Evolutionary conservation across 176 grass and related monocot genomes (phyloP), one percentile per base, ranked within the genome.

Genomic region (Eremochloa ophiuroides): DNA sequence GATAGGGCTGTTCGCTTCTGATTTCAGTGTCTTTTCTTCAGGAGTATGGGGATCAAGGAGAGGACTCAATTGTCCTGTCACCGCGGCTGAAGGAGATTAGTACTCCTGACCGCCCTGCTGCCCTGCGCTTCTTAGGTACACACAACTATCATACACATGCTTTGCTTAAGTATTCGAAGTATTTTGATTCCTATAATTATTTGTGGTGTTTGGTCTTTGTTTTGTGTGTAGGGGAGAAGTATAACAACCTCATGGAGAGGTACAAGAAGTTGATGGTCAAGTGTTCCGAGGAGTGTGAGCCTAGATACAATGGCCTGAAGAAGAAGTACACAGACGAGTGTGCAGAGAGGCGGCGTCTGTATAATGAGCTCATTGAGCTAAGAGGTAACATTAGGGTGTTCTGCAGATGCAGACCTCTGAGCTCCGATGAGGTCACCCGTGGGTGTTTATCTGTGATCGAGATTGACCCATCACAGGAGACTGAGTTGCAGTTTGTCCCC

Each of bases 311-410:
- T 6, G 67, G 33, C 50, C 71, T 99, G 79, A 95, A 88, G 48
- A 99, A 88, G 64, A 95, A 95, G 85, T 99, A 95, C 74, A 58
- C 38, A 4, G 85, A 80, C 0, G 91, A 90, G 73, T 95, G 85
- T 39, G 60, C 84, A 10, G 89, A 90, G 66, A 83, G 97, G 51
- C 77, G 80, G 2, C 82, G 91, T 3, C 40, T 99, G 47, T 90
- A 95, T 70, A 99, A 99, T 50, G 96, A 95, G 11, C 27, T 99
- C 1, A 96, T 99, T 35, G 97, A 96, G 62, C 62, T 96, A 74
- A 91, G 80, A 83, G 97, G 97, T 18, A 99, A 99, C 69, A 96
- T 99, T 42, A 86, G 97, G 85, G 97, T 99, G 11, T 99, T 95
- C 62, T 99, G 93, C 70, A 72, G 97, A 10, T 95, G 93, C 65